Conservation (phyloP, 2,329 filamentous ascomycete species). For the Phyllosticta capitalensis region DNA sequence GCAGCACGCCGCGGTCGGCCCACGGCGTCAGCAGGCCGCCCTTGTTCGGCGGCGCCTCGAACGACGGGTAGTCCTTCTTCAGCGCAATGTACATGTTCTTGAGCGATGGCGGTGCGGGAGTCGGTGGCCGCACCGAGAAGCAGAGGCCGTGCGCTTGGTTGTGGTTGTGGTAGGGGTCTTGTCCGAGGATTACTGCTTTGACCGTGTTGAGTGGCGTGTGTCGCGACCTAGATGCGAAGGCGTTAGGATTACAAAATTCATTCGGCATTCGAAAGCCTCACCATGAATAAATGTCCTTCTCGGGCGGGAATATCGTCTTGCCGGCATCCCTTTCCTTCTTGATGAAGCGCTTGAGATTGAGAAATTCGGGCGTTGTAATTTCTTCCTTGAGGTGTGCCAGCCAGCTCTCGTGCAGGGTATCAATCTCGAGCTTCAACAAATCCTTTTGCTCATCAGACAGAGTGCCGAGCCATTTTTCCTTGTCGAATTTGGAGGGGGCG, state of each 20-base stretch:
- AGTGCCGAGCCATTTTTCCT: slow-evolving; percentile 75
- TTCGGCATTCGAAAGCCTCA: slow-evolving; percentile 32
- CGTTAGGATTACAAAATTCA: not conserved
- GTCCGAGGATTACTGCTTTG: slow-evolving; percentile 87
- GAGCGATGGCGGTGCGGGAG: slow-evolving; percentile 77
- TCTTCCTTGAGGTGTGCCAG: slow-evolving; percentile 82
- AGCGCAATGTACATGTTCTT: slow-evolving; percentile 89
- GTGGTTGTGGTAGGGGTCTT: slow-evolving; percentile 93
- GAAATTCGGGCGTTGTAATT: slow-evolving; percentile 65
- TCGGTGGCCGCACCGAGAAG: slow-evolving; percentile 89
- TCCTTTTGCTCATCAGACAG: slow-evolving; percentile 74
- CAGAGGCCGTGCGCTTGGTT: slow-evolving; percentile 95
- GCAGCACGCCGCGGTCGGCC: slow-evolving; percentile 84
- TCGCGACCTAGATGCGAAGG: slow-evolving; percentile 58
- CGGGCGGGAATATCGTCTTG: slow-evolving; percentile 77
- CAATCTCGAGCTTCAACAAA: slow-evolving; percentile 79
- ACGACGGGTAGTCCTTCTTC: slow-evolving; percentile 77
- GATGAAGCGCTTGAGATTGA: slow-evolving; percentile 81
- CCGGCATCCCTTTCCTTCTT: slow-evolving; percentile 63
- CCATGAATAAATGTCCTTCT: slow-evolving; percentile 91
- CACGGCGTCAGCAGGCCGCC: slow-evolving; percentile 82
- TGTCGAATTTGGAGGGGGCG: slow-evolving; percentile 59
- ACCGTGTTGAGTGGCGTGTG: slow-evolving; percentile 82
- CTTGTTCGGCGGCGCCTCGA: slow-evolving; percentile 63
- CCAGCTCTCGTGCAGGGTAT: slow-evolving; percentile 88